Base-by-base conservation (phyloP, 257 asterid genomes). In the Datura wrightii region DNA sequence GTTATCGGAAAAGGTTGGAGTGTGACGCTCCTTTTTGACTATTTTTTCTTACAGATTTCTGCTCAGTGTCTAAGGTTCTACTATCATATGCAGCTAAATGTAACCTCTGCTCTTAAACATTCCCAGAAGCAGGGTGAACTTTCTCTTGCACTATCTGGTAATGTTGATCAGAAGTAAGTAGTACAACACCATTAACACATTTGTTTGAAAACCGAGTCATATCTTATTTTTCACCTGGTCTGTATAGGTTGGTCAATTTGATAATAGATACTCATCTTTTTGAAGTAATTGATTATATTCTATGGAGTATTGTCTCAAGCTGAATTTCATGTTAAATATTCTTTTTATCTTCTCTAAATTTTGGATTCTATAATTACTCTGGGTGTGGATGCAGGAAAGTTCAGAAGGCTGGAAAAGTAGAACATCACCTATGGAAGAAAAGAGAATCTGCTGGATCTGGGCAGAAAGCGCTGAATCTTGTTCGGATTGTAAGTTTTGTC, bases 371-470 rank as follows among this genome's bases (percentile, higher is more conserved):
- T 9, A 62, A 74, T 46, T 24, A 58, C 79, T 54, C 14, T 81
- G n/a, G 31, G n/a, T 59, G 62, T 39, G 85, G 87, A 84, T 88
- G 86, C 86, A 89, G 91, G 91, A 90, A 87, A 85, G 53, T 72
- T 58, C 87, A 72, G 78, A 89, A 87, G 85, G 39, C 88, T 37
- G 92, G 94, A 63, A 92, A 88, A 89, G 92, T 89, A 86, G 96
- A 95, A 71, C 97, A 95, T 87, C 99, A 95, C 85, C 80, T 94
- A 71, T 96, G 99, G 99, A 84, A 86, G 62, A 93, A 90, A 91
- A 92, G 97, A 90, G 97, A 93, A 74, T 93, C 95, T 44, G 82
- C 95, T 85, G 90, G 92, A 87, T 94, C 98, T 8, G 99, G 99
- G 85, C 94, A 89, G 34, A 96, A 96, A 90, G 98, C 98, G 44